These are phyloP conservation scores for Mycena latifolia DNA, from an alignment of 768 basidiomycete genomes.

Conservation along the genomic window DNA sequence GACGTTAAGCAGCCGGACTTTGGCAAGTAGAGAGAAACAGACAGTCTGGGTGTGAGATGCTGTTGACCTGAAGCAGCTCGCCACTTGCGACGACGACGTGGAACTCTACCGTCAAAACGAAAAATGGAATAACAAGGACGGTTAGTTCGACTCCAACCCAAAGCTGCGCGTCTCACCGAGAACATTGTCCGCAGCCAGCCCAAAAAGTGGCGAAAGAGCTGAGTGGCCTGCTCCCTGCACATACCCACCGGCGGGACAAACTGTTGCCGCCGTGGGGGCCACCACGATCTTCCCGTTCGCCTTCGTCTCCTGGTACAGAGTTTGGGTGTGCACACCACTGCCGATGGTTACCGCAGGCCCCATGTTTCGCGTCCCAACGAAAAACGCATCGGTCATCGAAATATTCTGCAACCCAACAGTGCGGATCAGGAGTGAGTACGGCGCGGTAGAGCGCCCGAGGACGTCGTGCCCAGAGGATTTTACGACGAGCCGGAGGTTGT, in stretches of 20 bases:
- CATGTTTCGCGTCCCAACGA: conserved; percentile 27
- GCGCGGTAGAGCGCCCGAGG: not conserved
- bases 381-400: conserved; percentile 42
- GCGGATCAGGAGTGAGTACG: not conserved
- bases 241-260: conserved; percentile 44
- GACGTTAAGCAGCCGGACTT: not conserved
- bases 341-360: conserved; percentile 43
- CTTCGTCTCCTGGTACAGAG: conserved; percentile 39
- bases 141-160: not conserved
- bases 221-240: conserved; percentile 48
- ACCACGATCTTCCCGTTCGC: conserved; percentile 40
- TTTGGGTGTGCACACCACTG: conserved; percentile 41
- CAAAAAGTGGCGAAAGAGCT: conserved; percentile 39
- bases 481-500: not conserved
- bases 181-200: conserved; percentile 43
- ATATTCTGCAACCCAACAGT: conserved; percentile 46
- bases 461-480: not conserved
- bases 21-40: not conserved
- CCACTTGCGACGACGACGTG: conserved; percentile 47
- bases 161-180: conserved; percentile 31
- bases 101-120: conserved; percentile 37
- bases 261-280: conserved; percentile 39
- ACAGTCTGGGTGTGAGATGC: conserved; percentile 42
- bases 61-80: conserved; percentile 40
- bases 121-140: too few relatives aligned